Evolutionary conservation across 768 basidiomycete species (phyloP).

Genomic region (Trametes sanguinea): DNA sequence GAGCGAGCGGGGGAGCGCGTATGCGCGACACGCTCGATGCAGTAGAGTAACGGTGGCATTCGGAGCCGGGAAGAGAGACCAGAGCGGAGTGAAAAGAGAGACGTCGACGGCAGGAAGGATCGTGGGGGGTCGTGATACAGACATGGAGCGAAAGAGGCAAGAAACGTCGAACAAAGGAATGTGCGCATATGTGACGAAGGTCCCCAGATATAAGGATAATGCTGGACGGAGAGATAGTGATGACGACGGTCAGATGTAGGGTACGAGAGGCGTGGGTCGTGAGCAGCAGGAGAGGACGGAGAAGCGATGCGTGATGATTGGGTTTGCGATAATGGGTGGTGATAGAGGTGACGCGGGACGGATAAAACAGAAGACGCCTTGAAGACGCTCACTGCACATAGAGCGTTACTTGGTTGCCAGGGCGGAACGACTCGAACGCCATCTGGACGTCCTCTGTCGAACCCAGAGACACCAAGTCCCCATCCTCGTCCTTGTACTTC

Average conservation of each 20-base stretch:
- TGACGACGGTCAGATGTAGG: slow-evolving; percentile 14
- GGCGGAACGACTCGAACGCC: slow-evolving; percentile 84
- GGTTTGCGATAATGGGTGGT: neutral
- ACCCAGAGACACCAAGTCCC: slow-evolving; percentile 83
- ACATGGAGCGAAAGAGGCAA: slow-evolving; percentile 9
- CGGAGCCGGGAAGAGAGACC: slow-evolving; percentile 5
- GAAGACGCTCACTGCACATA: slow-evolving; percentile 62
- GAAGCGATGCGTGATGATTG: neutral
- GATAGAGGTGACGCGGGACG: slow-evolving; percentile 17
- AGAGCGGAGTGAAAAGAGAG: slow-evolving; percentile 6
- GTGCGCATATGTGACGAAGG: slow-evolving; percentile 24
- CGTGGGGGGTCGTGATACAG: slow-evolving; percentile 26
- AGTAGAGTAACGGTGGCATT: slow-evolving; percentile 16
- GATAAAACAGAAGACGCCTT: neutral
- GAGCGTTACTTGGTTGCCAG: slow-evolving; percentile 79
- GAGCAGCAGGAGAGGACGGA: slow-evolving; percentile 13
- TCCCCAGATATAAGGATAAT: slow-evolving; percentile 30
- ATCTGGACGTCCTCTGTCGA: slow-evolving; percentile 94
- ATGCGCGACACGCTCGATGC: slow-evolving; percentile 13
- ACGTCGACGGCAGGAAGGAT: slow-evolving; percentile 16
- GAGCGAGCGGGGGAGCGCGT: slow-evolving; percentile 10
- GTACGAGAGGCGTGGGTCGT: slow-evolving; percentile 7
- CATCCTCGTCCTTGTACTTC: slow-evolving; percentile 91
- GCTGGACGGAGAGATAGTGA: slow-evolving; percentile 18
- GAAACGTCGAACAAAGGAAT: slow-evolving; percentile 21